Conservation (phyloP, 129 eudicot genomes). For the Arctium minus region DNA sequence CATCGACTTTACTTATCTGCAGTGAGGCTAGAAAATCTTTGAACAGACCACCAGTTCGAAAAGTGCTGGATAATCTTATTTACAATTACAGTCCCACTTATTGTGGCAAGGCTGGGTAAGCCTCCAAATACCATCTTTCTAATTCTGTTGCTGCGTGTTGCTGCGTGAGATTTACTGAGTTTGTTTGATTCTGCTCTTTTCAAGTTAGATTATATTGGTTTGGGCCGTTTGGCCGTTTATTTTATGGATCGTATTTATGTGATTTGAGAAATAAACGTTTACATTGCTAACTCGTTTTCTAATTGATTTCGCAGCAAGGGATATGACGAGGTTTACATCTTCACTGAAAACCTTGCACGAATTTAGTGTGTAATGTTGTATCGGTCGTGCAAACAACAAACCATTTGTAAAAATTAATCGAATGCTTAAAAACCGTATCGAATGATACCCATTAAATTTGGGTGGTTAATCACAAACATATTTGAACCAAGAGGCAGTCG, state of each 20-base stretch:
- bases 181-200: neutral
- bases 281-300: neutral
- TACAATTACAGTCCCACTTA: conserved; percentile 86
- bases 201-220: too few species aligned
- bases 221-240: neutral
- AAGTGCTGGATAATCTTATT: conserved; percentile 73
- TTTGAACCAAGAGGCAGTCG: neutral
- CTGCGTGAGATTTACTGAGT: neutral
- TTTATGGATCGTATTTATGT: neutral
- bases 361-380: conserved; percentile 18
- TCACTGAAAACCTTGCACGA: conserved; percentile 21
- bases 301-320: conserved; percentile 57
- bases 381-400: neutral
- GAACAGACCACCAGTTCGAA: conserved; percentile 54
- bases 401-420: conserved; percentile 4
- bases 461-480: neutral
- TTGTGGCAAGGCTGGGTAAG: conserved; percentile 82
- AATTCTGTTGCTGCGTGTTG: neutral
- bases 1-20: neutral
- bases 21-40: conserved; percentile 85
- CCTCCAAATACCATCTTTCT: neutral
- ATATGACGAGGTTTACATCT: conserved; percentile 76
- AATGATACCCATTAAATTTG: neutral
- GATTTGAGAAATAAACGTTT: neutral
- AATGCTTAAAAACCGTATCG: neutral